Evolutionary conservation across 2,329 filamentous ascomycete genomes (phyloP).

Genomic region (Fusarium udum): DNA sequence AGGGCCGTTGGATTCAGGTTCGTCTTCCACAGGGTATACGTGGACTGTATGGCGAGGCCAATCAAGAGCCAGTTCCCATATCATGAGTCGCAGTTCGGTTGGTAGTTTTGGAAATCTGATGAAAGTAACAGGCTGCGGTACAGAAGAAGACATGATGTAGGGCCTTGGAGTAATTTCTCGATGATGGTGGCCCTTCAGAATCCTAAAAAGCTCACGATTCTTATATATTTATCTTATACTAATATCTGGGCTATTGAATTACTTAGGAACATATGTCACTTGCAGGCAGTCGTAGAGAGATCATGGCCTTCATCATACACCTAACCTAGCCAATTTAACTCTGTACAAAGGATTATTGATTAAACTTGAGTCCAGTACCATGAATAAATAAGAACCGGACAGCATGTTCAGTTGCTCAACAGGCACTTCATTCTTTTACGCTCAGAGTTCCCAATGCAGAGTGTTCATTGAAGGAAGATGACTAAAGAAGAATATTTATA

Average conservation of each 20-base stretch:
- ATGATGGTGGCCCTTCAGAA: not conserved
- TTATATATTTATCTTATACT: not conserved
- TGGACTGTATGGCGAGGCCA: not conserved
- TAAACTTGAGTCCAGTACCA: not conserved
- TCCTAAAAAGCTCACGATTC: too few relatives aligned
- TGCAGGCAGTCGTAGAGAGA: not conserved
- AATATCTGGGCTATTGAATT: not conserved
- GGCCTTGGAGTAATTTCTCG: not conserved
- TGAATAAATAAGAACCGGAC: fast-evolving
- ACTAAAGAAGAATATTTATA: not conserved
- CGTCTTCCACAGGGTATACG: not conserved
- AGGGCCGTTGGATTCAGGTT: not conserved
- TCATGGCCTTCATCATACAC: not conserved
- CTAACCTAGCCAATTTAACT: not conserved
- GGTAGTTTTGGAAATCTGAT: not conserved
- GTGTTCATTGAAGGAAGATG: not conserved
- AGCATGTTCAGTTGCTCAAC: not conserved
- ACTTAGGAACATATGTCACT: not conserved
- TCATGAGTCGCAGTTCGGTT: not conserved
- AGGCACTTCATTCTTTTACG: not conserved
- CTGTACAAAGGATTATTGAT: not conserved
- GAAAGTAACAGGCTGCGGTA: not conserved
- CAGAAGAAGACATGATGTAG: not conserved
- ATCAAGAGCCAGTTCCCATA: not conserved
- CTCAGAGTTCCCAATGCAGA: not conserved